phyloP scores from a whole-genome alignment of 768 basidiomycete genomes.

The Suillus clintonianus region DNA sequence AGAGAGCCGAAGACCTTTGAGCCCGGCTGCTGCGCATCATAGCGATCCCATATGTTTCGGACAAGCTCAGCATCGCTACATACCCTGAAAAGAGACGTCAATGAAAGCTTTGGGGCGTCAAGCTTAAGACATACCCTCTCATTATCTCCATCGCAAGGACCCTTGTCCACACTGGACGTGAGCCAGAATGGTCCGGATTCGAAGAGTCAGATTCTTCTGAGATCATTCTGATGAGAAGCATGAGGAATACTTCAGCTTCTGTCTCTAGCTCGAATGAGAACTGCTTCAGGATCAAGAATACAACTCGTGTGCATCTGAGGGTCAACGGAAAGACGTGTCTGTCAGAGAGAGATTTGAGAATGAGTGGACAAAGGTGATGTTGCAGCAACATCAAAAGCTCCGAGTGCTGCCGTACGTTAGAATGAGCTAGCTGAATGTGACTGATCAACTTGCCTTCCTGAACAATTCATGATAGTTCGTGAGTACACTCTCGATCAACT shows the following conservation, averaged over 20 bases:
- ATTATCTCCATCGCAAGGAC: slow-evolving; percentile 93
- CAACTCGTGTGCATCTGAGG: slow-evolving; percentile 88
- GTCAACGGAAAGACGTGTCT: slow-evolving; percentile 83
- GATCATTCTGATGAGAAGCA: slow-evolving; percentile 66
- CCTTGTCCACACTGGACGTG: slow-evolving; percentile 80
- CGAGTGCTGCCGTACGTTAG: slow-evolving; percentile 52
- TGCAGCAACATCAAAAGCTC: slow-evolving; percentile 86
- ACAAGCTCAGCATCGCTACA: slow-evolving; percentile 82
- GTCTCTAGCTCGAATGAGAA: slow-evolving; percentile 80
- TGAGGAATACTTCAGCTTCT: slow-evolving; percentile 86
- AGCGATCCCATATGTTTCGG: slow-evolving; percentile 76
- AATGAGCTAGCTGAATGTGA: not conserved
- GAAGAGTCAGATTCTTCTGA: slow-evolving; percentile 49
- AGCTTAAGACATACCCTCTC: slow-evolving; percentile 57
- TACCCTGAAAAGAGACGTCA: slow-evolving; percentile 41
- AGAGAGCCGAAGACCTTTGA: slow-evolving; percentile 77
- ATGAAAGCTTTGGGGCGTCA: not conserved
- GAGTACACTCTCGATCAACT: slow-evolving; percentile 94
- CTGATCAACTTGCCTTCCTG: slow-evolving; percentile 56
- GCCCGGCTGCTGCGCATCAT: slow-evolving; percentile 61
- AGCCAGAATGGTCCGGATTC: slow-evolving; percentile 25
- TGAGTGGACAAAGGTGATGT: slow-evolving; percentile 86
- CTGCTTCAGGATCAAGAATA: slow-evolving; percentile 91
- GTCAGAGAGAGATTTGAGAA: slow-evolving; percentile 85
- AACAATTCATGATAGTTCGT: slow-evolving; percentile 91